Evolutionary conservation across 345 rosid species (phyloP), one percentile per base, ranked within the genome.

Genomic region (Trapa bicornis): DNA sequence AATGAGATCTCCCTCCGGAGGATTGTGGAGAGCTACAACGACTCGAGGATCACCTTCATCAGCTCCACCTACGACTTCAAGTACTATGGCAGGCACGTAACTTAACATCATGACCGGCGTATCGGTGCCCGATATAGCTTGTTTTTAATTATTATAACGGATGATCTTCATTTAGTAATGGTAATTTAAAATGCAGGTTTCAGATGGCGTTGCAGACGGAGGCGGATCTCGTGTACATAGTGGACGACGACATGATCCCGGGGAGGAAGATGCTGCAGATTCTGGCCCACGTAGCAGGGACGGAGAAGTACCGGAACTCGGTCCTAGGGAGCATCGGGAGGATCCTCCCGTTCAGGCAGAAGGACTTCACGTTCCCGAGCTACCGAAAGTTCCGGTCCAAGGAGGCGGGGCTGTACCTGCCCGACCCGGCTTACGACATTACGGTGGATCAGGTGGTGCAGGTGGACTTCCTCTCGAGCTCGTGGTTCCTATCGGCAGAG

Each of bases 211-310:
- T 94, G 54, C 99, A 94, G 65, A 94, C 96, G 10, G 99, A 91
- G 68, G 85, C 95, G 0, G 97, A 94, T 74, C 86, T 94, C 1
- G 96, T 91, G 1, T 89, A 94, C 54, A 77, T 94, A 9, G 77
- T 91, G 0, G 99, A 94, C 50, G 99, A 94, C 42, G 99, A 94
- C 66, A 91, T 94, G 96, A 94, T 94, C 67, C 99, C 99, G 0
- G 99, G 99, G 12, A 85, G 69, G 67, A 94, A 89, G 71, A 94
- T 94, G 99, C 77, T 94, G 35, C 89, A 94, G 83, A 89, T 91
- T 70, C 79, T 94, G 50, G 75, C 99, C 0, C 99, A 94, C 29
- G 93, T 89, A 16, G 95, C 96, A 11, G 99, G 99, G n/a, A 94
- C 97, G 0, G 86, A 89, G 10, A 94, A 94, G 85, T 94, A 94